These are phyloP conservation scores for Aplosporella prunicola DNA, from an alignment of 2,329 filamentous ascomycete genomes.

Conservation along the genomic window DNA sequence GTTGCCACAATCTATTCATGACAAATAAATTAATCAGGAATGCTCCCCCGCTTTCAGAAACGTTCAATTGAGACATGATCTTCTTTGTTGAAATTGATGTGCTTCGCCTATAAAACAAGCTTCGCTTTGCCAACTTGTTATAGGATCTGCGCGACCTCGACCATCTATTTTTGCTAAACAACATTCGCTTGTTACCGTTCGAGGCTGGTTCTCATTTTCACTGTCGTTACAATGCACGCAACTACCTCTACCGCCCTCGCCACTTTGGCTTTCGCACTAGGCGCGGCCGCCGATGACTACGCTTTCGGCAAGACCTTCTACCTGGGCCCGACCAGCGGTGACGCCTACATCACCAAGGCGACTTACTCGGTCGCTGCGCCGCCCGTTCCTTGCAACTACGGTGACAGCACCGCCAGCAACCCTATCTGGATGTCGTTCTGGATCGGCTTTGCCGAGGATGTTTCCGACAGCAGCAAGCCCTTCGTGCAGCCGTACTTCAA, in stretches of 20 bases:
- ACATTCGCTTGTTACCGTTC: no score
- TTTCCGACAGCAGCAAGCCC: neutral
- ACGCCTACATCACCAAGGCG: constrained; percentile 9
- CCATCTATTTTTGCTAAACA: no score
- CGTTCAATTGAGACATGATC: no score
- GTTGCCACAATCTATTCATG: no score
- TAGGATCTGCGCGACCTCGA: no score
- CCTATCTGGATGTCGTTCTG: constrained; percentile 5
- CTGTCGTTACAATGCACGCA: no score
- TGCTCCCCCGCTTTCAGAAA: no score
- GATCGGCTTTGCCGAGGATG: constrained; percentile 7
- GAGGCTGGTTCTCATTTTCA: no score
- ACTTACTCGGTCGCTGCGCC: constrained; percentile 8
- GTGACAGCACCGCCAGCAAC: neutral
- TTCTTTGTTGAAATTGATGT: no score
- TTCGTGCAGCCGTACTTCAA: neutral
- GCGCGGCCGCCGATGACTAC: constrained; percentile 3
- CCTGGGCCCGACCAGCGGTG: constrained; percentile 3
- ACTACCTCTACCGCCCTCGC: neutral
- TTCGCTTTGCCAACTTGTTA: no score
- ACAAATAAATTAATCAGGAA: no score
- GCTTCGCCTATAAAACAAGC: no score
- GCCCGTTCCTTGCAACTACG: neutral
- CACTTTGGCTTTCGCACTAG: neutral
- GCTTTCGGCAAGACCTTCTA: constrained; percentile 11